Conservation (phyloP, 2,329 filamentous ascomycete genomes). For the Ambrosiella xylebori region DNA sequence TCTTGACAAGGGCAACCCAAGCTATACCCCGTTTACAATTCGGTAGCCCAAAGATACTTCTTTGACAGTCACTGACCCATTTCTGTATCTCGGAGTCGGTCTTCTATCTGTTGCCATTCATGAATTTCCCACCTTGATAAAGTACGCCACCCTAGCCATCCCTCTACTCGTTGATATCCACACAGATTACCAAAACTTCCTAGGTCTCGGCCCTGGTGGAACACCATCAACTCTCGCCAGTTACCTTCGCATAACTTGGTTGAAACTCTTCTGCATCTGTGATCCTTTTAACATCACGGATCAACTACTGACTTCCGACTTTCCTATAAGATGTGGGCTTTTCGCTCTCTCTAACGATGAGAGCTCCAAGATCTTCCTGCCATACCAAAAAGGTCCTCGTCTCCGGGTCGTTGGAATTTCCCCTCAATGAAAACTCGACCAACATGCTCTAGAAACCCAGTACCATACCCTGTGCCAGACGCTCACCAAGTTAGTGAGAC, state of each 20-base stretch:
- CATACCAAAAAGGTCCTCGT: slow-evolving; percentile 43
- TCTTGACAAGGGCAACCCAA: not conserved
- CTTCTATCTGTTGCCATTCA: not conserved
- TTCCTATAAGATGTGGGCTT: not conserved
- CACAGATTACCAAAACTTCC: slow-evolving; percentile 59
- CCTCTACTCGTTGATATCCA: slow-evolving; percentile 22
- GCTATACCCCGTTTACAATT: not conserved
- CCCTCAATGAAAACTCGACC: slow-evolving; percentile 62
- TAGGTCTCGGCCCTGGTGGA: slow-evolving; percentile 63
- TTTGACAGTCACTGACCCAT: not conserved
- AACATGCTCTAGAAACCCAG: slow-evolving; percentile 37
- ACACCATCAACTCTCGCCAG: slow-evolving; percentile 57
- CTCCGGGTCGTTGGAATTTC: slow-evolving; percentile 60
- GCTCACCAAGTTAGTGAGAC: slow-evolving; percentile 32
- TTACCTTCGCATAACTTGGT: slow-evolving; percentile 56
- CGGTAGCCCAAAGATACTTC: not conserved
- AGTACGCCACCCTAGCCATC: not conserved
- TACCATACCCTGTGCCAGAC: slow-evolving; percentile 37
- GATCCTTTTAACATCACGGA: slow-evolving; percentile 46
- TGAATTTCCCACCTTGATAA: not conserved
- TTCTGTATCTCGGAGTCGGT: not conserved
- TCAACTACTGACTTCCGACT: slow-evolving; percentile 27
- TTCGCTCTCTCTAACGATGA: not conserved
- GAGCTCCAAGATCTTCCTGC: slow-evolving; percentile 26
- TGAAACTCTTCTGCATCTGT: slow-evolving; percentile 53